Percentiles rank a stretch among this genome's conserved stretches.
phyloP scores from a whole-genome alignment of 805 yeast species.

The Starmerella scarabaei region DNA sequence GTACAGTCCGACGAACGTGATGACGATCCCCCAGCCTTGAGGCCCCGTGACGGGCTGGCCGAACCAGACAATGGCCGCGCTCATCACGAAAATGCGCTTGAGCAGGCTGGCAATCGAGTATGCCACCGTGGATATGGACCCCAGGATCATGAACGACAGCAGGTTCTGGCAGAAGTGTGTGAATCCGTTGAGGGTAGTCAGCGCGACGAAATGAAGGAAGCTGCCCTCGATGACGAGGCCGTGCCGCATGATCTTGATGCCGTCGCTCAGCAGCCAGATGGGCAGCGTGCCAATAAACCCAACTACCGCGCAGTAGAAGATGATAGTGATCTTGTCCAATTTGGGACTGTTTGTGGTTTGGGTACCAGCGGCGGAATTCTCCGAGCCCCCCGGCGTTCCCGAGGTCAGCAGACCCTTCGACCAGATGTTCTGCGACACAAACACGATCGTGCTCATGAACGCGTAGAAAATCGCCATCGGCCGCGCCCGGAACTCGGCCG shows the following conservation, averaged over 20 bases:
- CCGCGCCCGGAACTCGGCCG: slow-evolving; percentile 34
- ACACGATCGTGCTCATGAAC: slow-evolving; percentile 51
- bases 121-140: slow-evolving; percentile 69
- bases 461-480: slow-evolving; percentile 59
- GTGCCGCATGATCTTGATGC: slow-evolving; percentile 18
- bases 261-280: slow-evolving; percentile 57
- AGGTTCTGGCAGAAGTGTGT: slow-evolving; percentile 71
- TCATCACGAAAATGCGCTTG: slow-evolving; percentile 75
- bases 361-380: slow-evolving; percentile 2
- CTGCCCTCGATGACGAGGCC: slow-evolving; percentile 20
- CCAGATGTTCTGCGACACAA: slow-evolving; percentile 77
- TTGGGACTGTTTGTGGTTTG: slow-evolving; percentile 23
- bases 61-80: slow-evolving; percentile 57
- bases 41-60: slow-evolving; percentile 32
- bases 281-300: slow-evolving; percentile 64
- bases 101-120: slow-evolving; percentile 78
- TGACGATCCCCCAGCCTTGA: slow-evolving; percentile 32
- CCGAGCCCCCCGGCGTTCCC: slow-evolving; percentile 15
- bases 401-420: slow-evolving; percentile 66
- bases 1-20: slow-evolving; percentile 32
- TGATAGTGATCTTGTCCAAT: slow-evolving; percentile 70
- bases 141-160: slow-evolving; percentile 67
- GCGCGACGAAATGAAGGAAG: slow-evolving; percentile 32
- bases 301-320: slow-evolving; percentile 61
- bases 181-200: slow-evolving; percentile 53